Base-by-base conservation (phyloP, 805 yeast species). In the Wickerhamiella shivajii region DNA sequence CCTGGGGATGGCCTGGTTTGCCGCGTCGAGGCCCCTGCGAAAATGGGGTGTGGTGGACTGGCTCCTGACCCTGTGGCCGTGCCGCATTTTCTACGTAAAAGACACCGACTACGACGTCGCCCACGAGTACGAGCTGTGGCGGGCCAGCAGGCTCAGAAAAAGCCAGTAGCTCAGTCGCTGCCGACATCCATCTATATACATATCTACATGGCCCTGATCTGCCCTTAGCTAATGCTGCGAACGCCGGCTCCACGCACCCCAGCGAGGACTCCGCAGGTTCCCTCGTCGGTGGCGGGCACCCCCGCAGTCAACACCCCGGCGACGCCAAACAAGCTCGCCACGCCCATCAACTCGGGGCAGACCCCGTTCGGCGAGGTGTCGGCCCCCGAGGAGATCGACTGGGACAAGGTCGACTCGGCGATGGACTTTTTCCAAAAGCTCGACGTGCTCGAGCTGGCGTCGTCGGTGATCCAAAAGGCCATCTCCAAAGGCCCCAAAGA, bases 21-120 rank as follows among this genome's bases (percentile, higher is more conserved):
- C 65, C 3, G 50, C 64, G 1, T 66, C 69, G 3, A 58, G 70
- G 0, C 38, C 75, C 5, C 55, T 69, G 4, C 64, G 95, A 41
- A 79, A 73, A 36, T 44, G 69, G 12, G 93, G 93, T 0, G 35
- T 83, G 1, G 59, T 77, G 5, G 71, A 71, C 38, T 70, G 77
- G 75, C 53, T 76, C 5, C 58, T 84, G 19, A 53, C 55, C 23
- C 68, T 77, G 69, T 63, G 60, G n/a, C 49, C 79, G 4, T 63
- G 69, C 7, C 60, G 64, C 27, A 48, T 45, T 31, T 41, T 60
- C 36, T 49, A 50, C 31, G 49, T 60, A 33, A 59, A 59, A 35
- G 65, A 60, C 38, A 50, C 52, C n/a, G 47, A 52, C 6, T 51
- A 53, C 31, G 56, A 53, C 31, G 56, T 56, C 8, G 39, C 43